A percentile compares a stretch with the other conserved stretches of the same genome.
These are phyloP conservation scores for Lasiodiplodia theobromae DNA, from an alignment of 2,329 filamentous ascomycete species.

Conservation along the genomic window DNA sequence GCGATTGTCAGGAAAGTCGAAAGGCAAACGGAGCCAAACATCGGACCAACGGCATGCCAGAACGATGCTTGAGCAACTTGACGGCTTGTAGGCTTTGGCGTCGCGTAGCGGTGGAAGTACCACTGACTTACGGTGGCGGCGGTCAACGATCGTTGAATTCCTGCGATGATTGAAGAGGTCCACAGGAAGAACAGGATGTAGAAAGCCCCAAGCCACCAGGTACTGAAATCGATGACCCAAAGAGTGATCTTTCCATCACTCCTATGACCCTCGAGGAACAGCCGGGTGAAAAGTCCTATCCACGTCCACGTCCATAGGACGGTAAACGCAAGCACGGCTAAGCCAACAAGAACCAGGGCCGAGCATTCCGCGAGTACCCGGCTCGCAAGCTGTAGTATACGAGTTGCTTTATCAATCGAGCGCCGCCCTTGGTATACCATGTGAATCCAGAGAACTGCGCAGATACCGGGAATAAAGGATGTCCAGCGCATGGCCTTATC, in stretches of 20 bases:
- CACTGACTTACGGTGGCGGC: slow-evolving; percentile 96
- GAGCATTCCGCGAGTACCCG: slow-evolving; percentile 86
- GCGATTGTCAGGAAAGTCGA: slow-evolving; percentile 82
- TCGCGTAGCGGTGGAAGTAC: slow-evolving; percentile 94
- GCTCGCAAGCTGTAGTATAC: slow-evolving; percentile 90
- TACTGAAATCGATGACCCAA: slow-evolving; percentile 86
- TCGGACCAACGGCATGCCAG: slow-evolving; percentile 79
- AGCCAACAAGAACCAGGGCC: slow-evolving; percentile 82
- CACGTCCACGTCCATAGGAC: slow-evolving; percentile 94
- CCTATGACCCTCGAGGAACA: slow-evolving; percentile 87
- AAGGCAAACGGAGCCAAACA: slow-evolving; percentile 91
- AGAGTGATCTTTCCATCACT: slow-evolving; percentile 54
- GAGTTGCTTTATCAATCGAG: slow-evolving; percentile 81
- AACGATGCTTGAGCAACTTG: slow-evolving; percentile 86
- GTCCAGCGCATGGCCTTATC: slow-evolving; percentile 89
- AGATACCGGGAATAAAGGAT: slow-evolving; percentile 75
- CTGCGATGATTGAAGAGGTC: slow-evolving; percentile 86
- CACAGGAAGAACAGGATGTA: slow-evolving; percentile 96
- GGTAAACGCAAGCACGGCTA: slow-evolving; percentile 75
- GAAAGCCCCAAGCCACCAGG: slow-evolving; percentile 93
- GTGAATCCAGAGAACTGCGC: slow-evolving; percentile 82
- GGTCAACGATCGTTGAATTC: slow-evolving; percentile 88
- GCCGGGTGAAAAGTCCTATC: slow-evolving; percentile 94
- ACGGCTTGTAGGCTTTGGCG: slow-evolving; percentile 76
- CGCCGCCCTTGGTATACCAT: slow-evolving; percentile 81